Evolutionary conservation across 176 grass and related monocot species (phyloP), one percentile per base, ranked within the genome.

Genomic region (Lolium multiflorum): DNA sequence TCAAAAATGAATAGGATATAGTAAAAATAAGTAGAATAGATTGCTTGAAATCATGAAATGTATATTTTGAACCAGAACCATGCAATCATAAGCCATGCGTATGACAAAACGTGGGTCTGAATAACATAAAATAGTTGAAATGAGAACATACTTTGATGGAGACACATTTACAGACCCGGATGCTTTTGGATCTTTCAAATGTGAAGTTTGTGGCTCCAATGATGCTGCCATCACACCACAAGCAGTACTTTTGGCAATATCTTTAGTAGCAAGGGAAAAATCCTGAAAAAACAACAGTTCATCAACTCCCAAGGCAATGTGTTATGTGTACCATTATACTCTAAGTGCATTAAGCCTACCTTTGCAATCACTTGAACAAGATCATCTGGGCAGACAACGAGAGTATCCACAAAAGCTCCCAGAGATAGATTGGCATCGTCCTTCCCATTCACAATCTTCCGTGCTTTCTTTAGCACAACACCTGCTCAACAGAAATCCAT

Each of bases 321-420:
- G 22, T 62, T 80, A 85, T 87, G 20, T 73, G 22, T 61, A 76
- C 22, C 1, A 2, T 10, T 71, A 62, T n/a, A 66, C 39, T 82
- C 26, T 16, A 76, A 78, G 13, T 80, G 38, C 59, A 86, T 24
- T 39, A 75, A 79, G 26, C 24, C 25, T 85, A 99, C 97, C 93
- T 96, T 99, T 79, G 93, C 92, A 49, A 94, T 81, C 78, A 99
- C 88, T 93, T 99, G 94, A 81, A 96, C 97, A 59, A 99, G 91
- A 70, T 99, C 97, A 56, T 83, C 82, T 46, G 94, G 82, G 38
- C 46, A 80, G 78, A 99, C 82, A 82, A 99, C 82, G 20, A 99
- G 92, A 58, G 94, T 91, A 73, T 96, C 94, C 71, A 96, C 82
- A 74, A 91, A 92, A 55, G 88, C 89, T 90, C 94, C 97, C 76